These are phyloP conservation scores for Apiotrichum gamsii DNA, from an alignment of 1,284 basidiomycete genomes.

Conservation along the genomic window DNA sequence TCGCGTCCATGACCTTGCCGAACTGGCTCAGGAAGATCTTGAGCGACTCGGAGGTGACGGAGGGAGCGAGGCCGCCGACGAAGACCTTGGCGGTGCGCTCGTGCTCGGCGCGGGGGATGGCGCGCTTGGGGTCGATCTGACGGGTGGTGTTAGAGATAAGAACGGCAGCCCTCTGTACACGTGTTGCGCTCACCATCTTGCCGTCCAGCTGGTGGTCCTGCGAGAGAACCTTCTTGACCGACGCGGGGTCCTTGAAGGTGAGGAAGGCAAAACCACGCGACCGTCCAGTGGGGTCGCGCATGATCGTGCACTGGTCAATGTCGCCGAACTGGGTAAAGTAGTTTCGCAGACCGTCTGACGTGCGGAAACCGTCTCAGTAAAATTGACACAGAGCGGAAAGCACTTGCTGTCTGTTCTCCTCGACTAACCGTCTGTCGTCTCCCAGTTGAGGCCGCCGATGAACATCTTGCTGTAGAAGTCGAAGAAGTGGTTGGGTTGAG, in stretches of 20 bases:
- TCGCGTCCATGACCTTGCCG: constrained; percentile 91
- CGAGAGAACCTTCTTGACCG: constrained; percentile 83
- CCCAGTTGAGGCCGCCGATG: constrained; percentile 93
- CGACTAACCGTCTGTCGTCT: constrained; percentile 78
- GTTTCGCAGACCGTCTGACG: constrained; percentile 67
- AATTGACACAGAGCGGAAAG: too few relatives aligned
- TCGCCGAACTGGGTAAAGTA: constrained; percentile 88
- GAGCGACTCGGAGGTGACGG: constrained; percentile 89
- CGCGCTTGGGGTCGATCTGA: constrained; percentile 98
- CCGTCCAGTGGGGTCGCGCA: constrained; percentile 83
- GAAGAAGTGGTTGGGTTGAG: neutral
- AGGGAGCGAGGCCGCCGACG: constrained; percentile 86
- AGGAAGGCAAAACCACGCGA: constrained; percentile 92
- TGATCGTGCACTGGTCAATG: constrained; percentile 87
- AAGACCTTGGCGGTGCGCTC: constrained; percentile 88
- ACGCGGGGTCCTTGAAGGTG: constrained; percentile 78
- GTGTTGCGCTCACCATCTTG: constrained; percentile 66
- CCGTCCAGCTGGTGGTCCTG: constrained; percentile 85
- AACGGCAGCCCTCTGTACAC: too few relatives aligned
- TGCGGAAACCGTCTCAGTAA: neutral
- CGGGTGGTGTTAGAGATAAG: neutral
- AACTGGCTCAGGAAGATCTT: constrained; percentile 80
- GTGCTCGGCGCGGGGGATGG: constrained; percentile 91
- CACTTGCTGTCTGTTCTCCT: neutral
- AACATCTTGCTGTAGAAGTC: constrained; percentile 84